These are phyloP conservation scores for Magnusiomyces paraingens DNA, from an alignment of 1,139 yeast genomes.

Conservation along the genomic window DNA sequence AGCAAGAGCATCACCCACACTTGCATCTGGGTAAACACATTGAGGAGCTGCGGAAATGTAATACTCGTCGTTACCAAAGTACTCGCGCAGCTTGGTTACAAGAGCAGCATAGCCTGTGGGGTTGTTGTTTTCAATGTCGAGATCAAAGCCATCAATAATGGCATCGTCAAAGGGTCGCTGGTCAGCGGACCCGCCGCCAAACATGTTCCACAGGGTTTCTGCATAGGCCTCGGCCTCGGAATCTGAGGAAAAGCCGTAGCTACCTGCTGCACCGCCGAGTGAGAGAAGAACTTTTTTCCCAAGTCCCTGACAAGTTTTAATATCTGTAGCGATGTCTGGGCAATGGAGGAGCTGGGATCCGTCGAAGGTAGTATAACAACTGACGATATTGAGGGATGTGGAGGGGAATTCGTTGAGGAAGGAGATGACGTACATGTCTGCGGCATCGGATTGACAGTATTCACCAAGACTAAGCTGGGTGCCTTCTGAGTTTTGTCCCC, in stretches of 20 bases:
- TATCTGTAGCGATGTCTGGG: slow-evolving; percentile 59
- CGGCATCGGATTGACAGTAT: slow-evolving; percentile 64
- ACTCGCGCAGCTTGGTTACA: slow-evolving; percentile 45
- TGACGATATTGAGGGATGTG: slow-evolving; percentile 52
- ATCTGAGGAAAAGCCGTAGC: slow-evolving; percentile 63
- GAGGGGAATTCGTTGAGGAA: slow-evolving; percentile 59
- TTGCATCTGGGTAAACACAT: slow-evolving; percentile 86
- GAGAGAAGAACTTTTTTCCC: slow-evolving; percentile 73
- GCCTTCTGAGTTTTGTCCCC: slow-evolving; percentile 83
- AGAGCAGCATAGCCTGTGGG: slow-evolving; percentile 49
- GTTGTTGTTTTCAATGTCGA: slow-evolving; percentile 56
- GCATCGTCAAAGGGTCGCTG: slow-evolving; percentile 70
- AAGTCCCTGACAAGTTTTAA: slow-evolving; percentile 59
- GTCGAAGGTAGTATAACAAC: slow-evolving; percentile 49
- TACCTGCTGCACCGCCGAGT: slow-evolving; percentile 76
- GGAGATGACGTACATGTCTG: slow-evolving; percentile 68
- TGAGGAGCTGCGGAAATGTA: slow-evolving; percentile 92
- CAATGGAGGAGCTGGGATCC: slow-evolving; percentile 51
- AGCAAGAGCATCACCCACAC: slow-evolving; percentile 59
- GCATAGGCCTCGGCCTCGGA: slow-evolving; percentile 63
- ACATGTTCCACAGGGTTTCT: slow-evolving; percentile 67
- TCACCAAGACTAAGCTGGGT: slow-evolving; percentile 53
- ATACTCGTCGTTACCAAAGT: slow-evolving; percentile 46
- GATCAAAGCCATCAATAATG: slow-evolving; percentile 62
- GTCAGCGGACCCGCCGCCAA: slow-evolving; percentile 57